Conservation (phyloP, 2,329 filamentous ascomycete genomes). For the Monosporascus sp. region DNA sequence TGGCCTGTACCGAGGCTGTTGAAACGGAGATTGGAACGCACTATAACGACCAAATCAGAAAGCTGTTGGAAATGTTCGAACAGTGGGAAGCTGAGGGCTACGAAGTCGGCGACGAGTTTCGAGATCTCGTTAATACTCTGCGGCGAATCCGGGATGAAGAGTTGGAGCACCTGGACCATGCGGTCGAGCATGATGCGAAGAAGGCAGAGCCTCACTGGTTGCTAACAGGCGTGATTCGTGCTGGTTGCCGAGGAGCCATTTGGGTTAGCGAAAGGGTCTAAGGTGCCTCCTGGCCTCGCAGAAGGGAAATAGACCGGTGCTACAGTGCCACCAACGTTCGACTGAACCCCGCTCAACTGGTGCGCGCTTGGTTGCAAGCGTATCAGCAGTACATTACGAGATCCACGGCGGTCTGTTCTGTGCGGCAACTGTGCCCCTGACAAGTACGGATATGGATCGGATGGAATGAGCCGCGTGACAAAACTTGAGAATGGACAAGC, state of each 20-base stretch:
- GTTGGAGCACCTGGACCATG: conserved; percentile 92
- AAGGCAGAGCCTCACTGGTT: conserved; percentile 86
- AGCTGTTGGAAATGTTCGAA: conserved; percentile 73
- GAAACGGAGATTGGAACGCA: conserved; percentile 97
- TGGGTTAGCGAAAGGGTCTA: conserved; percentile 78
- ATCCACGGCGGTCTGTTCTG: no score
- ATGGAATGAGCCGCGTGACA: neutral
- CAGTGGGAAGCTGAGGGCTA: conserved; percentile 74
- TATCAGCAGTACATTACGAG: no score
- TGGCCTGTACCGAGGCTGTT: conserved; percentile 97
- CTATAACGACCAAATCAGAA: conserved; percentile 88
- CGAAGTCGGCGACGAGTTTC: conserved; percentile 73
- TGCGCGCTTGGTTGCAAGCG: no score
- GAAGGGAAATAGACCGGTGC: no score
- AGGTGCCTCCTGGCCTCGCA: neutral
- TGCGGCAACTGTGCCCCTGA: no score
- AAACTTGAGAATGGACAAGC: no score
- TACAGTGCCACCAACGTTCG: no score
- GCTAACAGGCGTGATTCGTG: conserved; percentile 78
- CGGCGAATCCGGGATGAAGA: conserved; percentile 90
- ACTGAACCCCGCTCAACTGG: no score
- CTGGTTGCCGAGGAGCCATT: conserved; percentile 89
- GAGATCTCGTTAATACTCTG: conserved; percentile 66
- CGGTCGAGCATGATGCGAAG: conserved; percentile 88
- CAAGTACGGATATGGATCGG: neutral